Conservation (phyloP, 2,329 filamentous ascomycete genomes). For the Xylariaceae sp. region DNA sequence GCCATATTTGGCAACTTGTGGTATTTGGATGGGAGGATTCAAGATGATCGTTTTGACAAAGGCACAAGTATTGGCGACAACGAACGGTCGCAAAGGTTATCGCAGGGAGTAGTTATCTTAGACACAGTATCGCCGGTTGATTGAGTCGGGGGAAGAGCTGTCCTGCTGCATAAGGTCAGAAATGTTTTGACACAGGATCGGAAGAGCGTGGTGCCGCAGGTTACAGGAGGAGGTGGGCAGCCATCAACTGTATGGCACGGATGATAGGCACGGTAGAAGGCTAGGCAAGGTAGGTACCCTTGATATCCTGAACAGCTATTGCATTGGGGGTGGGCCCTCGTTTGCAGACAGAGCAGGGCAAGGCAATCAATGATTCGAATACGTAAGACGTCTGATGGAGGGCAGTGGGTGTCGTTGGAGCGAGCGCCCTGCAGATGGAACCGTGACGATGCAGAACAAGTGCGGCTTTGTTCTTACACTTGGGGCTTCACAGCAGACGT, state of each 20-base stretch:
- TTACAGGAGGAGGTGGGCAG: slow-evolving; percentile 17
- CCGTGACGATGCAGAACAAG: slow-evolving; percentile 4
- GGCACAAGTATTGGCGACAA: slow-evolving; percentile 7
- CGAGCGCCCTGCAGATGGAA: slow-evolving; percentile 13
- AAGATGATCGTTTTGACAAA: neutral
- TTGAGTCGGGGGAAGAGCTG: neutral
- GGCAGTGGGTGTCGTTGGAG: slow-evolving; percentile 10
- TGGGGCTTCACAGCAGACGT: slow-evolving; percentile 2
- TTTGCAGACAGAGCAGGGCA: slow-evolving; percentile 1
- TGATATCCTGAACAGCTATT: slow-evolving; percentile 20
- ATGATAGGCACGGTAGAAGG: slow-evolving; percentile 10
- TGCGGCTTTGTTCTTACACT: neutral
- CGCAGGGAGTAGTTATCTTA: slow-evolving; percentile 7
- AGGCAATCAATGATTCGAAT: slow-evolving; percentile 16
- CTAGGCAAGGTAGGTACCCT: slow-evolving; percentile 12
- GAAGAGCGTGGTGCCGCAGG: slow-evolving; percentile 33
- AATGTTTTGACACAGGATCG: slow-evolving; percentile 33
- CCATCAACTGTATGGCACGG: slow-evolving; percentile 5
- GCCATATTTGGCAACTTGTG: slow-evolving; percentile 58
- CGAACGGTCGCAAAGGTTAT: slow-evolving; percentile 6
- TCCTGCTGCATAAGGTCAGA: slow-evolving; percentile 28
- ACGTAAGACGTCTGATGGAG: slow-evolving; percentile 9
- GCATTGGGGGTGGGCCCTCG: slow-evolving; percentile 14
- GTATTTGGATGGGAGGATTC: neutral
- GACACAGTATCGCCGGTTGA: slow-evolving; percentile 4